Conservation (phyloP, 1,284 basidiomycete species). For the Sanghuangporus weigelae region DNA sequence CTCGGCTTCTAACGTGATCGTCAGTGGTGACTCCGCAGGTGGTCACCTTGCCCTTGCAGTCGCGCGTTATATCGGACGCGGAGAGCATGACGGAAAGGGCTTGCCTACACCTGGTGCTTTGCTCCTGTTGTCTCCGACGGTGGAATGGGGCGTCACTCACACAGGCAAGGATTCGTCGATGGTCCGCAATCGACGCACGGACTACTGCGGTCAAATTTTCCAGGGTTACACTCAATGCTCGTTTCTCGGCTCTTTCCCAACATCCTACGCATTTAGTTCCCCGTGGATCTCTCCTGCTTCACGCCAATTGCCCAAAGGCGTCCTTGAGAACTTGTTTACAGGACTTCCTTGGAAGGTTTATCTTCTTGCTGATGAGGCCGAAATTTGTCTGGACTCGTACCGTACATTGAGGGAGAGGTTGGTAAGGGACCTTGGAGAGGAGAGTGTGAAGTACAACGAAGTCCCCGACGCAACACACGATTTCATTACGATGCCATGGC, state of each 20-base stretch:
- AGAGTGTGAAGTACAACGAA: constrained; percentile 26
- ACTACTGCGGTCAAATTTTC: constrained; percentile 17
- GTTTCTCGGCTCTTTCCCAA: constrained; percentile 20
- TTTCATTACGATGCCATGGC: constrained; percentile 21
- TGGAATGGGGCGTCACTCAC: constrained; percentile 30
- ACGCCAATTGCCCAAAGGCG: constrained; percentile 6
- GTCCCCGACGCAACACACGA: constrained; percentile 29
- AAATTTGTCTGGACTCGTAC: constrained; percentile 30
- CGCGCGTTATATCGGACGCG: constrained; percentile 24
- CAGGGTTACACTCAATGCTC: constrained; percentile 19
- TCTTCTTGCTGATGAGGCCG: constrained; percentile 30
- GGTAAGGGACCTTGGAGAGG: constrained; percentile 25
- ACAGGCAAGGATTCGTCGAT: constrained; percentile 17
- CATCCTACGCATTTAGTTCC: constrained; percentile 7
- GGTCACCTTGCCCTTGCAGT: constrained; percentile 40
- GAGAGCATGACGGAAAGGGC: constrained; percentile 5
- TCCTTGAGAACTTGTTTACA: background rate
- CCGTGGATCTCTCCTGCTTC: constrained; percentile 21
- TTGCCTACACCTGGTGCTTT: constrained; percentile 31
- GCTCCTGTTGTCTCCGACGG: constrained; percentile 36
- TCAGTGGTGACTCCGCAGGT: constrained; percentile 52
- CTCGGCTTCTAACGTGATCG: constrained; percentile 34
- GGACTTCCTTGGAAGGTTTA: constrained; percentile 25
- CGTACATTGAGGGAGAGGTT: constrained; percentile 25
- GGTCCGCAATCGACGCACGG: constrained; percentile 18